Evolutionary conservation across 2,329 filamentous ascomycete genomes (phyloP).

Genomic region (Xylogone sp.): DNA sequence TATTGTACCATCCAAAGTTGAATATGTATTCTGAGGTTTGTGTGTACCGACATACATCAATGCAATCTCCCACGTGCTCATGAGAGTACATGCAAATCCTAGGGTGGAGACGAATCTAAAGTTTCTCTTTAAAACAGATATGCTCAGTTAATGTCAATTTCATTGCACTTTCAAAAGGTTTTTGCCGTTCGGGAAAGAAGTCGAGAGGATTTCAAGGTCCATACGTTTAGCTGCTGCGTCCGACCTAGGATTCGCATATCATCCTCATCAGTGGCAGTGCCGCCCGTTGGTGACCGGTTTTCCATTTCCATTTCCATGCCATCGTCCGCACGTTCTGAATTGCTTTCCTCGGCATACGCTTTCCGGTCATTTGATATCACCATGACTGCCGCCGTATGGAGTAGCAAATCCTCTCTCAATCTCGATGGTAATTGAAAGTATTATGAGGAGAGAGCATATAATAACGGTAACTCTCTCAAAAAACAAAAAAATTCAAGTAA

Average conservation of each 20-base stretch:
- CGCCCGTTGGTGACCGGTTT: conserved; percentile 13
- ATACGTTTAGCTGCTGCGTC: conserved; percentile 13
- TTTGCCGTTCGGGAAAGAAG: too few species aligned
- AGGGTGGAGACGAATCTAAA: conserved; percentile 37
- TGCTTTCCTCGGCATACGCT: not conserved
- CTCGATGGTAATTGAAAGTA: too few species aligned
- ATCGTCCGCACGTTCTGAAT: conserved; percentile 2
- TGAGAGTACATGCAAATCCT: conserved; percentile 36
- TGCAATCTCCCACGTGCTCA: conserved; percentile 38
- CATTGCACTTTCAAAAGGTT: too few species aligned
- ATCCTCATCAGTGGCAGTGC: conserved; percentile 22
- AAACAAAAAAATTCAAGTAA: too few species aligned
- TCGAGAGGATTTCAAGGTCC: not conserved
- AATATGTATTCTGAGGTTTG: conserved; percentile 27
- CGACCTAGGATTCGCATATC: conserved; percentile 24
- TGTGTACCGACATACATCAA: conserved; percentile 22
- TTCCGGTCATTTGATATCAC: not conserved
- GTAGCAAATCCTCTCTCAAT: too few species aligned
- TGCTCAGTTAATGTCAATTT: too few species aligned
- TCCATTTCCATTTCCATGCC: conserved; percentile 16
- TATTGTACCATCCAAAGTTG: not conserved
- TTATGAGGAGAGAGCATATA: too few species aligned
- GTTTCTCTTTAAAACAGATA: conserved; percentile 27
- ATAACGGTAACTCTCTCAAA: too few species aligned
- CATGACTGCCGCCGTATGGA: too few species aligned